Evolutionary conservation across 2,329 filamentous ascomycete species (phyloP), one percentile per base, ranked within the genome.

Genomic region (Exophiala bonariae): DNA sequence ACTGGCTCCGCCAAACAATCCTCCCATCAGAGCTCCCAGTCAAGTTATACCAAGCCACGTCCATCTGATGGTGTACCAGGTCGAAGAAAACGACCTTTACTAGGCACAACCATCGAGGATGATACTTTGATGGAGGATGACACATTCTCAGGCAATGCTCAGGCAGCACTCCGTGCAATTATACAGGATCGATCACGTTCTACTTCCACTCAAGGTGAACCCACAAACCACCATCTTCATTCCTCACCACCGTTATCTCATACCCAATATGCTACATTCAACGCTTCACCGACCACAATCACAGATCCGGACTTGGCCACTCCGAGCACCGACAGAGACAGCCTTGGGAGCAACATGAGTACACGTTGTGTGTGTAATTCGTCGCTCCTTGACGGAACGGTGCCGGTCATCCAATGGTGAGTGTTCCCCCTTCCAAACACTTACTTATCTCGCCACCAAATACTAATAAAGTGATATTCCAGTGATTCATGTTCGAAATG

Each of bases 401-500:
- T 73, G 75, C 55, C 77, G 22, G 80, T 84, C 75, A 74, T 84
- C 37, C 80, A 82, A 67, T 85, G 73, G 73, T 76, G 62, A 59
- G 65, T 60, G 35, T 23, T 13, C 34, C 9, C 20, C 20, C 36
- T 42, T 11, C 23, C 16, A 13, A 11, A 20, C 26, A 35, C 10
- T 10, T 13, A 26, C n/a, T 35, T 28, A 9, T 16, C 11, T 26
- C 37, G 6, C 19, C n/a, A 14, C 3, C 3, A 4, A 30, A 16
- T 18, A 17, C 31, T 32, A n/a, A 28, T 51, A 34, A 40, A 14
- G 34, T 37, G 20, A 19, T 45, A 2, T 35, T 30, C 18, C 52
- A 76, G 81, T 65, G 77, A 80, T 62, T 79, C 76, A 18, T 85
- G 81, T 66, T 76, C 70, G n/a, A 80, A 82, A 56, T 84, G 79